phyloP scores from a whole-genome alignment of 1,284 basidiomycete species.

The Trichosporon inkin region DNA sequence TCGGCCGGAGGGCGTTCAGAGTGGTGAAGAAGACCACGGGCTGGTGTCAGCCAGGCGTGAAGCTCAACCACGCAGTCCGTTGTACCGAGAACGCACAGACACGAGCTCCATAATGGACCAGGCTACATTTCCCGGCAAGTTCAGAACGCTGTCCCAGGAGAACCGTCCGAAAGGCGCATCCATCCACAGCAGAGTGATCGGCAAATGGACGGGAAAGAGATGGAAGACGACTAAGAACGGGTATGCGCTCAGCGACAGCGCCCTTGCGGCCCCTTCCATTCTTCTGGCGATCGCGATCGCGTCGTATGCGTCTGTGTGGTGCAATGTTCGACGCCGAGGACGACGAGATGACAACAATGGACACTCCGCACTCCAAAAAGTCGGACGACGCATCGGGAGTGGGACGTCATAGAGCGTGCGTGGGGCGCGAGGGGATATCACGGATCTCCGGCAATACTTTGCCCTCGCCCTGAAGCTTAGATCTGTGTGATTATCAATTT shows the following conservation, averaged over 20 bases:
- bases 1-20: constrained; percentile 29
- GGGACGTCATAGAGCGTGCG: background rate
- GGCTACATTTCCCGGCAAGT: constrained; percentile 56
- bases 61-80: background rate
- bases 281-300: too few species aligned
- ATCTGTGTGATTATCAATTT: too few species aligned
- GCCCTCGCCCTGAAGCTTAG: too few species aligned
- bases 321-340: too few species aligned
- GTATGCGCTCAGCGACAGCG: constrained; percentile 14
- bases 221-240: constrained; percentile 44
- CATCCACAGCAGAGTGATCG: constrained; percentile 50
- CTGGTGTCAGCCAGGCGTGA: background rate
- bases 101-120: constrained; percentile 85
- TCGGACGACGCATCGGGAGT: too few species aligned
- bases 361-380: background rate
- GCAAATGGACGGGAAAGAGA: constrained; percentile 49
- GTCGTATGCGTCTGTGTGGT: background rate
- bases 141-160: constrained; percentile 51
- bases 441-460: too few species aligned
- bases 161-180: constrained; percentile 78
- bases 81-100: constrained; percentile 58
- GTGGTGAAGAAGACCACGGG: constrained; percentile 43
- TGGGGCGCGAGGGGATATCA: too few species aligned
- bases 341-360: background rate
- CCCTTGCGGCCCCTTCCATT: background rate